Evolutionary conservation across 2,329 filamentous ascomycete species (phyloP).

Genomic region (Pezicula neosporulosa): DNA sequence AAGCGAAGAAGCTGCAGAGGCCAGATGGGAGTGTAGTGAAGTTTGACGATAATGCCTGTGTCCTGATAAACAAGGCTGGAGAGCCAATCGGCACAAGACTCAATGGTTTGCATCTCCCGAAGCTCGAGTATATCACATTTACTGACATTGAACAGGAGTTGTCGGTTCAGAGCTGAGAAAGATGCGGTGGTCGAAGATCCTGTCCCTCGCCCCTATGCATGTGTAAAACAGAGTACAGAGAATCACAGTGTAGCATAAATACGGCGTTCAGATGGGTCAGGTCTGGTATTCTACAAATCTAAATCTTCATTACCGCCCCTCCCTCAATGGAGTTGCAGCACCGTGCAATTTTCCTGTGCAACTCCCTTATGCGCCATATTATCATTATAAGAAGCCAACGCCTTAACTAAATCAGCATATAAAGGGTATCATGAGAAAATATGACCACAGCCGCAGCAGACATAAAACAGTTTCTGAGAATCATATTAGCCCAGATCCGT

Average conservation of each 20-base stretch:
- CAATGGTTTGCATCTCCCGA: conserved; percentile 54
- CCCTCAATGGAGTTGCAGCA: background rate
- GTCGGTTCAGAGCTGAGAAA: conserved; percentile 86
- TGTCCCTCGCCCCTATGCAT: conserved; percentile 88
- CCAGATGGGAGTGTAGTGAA: conserved; percentile 85
- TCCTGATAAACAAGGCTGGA: conserved; percentile 93
- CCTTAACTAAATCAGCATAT: background rate
- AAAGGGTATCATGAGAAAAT: conserved; percentile 60
- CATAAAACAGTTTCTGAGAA: conserved; percentile 80
- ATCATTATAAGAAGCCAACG: conserved; percentile 3
- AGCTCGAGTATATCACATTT: background rate
- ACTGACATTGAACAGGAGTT: conserved; percentile 52
- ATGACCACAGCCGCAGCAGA: conserved; percentile 90
- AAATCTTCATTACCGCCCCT: conserved; percentile 5
- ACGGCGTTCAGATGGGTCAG: conserved; percentile 8
- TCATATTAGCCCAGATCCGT: conserved; percentile 20
- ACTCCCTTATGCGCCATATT: conserved; percentile 9
- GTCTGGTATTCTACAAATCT: conserved; percentile 12
- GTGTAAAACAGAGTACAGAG: conserved; percentile 41
- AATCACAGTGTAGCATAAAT: conserved; percentile 24
- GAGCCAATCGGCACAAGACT: conserved; percentile 92
- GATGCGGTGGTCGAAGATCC: conserved; percentile 97
- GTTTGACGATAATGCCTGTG: conserved; percentile 98
- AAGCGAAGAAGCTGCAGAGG: conserved; percentile 79
- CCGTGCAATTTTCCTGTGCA: background rate